Evolutionary conservation across 345 rosid species (phyloP).

Genomic region (Gossypium rotundifolium): DNA sequence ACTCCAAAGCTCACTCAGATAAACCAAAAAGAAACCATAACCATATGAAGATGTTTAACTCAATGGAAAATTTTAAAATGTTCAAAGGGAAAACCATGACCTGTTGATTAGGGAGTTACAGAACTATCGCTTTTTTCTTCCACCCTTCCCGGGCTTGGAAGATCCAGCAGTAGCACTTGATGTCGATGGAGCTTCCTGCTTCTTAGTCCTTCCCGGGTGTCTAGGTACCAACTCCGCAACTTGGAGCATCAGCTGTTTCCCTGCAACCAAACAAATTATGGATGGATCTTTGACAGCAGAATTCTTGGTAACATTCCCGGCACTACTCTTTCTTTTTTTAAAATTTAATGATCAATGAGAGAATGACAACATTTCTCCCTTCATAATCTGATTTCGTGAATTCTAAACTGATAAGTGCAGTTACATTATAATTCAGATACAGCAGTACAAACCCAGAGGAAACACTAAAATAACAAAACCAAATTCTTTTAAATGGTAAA

Average conservation of each 20-base stretch:
- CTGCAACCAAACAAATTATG: slow-evolving; percentile 36
- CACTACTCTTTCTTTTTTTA: too few relatives aligned
- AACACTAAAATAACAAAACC: neutral
- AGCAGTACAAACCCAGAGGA: neutral
- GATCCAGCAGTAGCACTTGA: slow-evolving; percentile 33
- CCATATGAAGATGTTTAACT: neutral
- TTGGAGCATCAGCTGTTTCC: slow-evolving; percentile 82
- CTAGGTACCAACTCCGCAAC: slow-evolving; percentile 84
- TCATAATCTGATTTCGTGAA: neutral
- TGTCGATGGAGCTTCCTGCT: slow-evolving; percentile 65
- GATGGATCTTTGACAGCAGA: neutral
- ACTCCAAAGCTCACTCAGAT: neutral
- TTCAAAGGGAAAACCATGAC: neutral
- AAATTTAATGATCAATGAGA: neutral
- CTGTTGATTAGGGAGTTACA: neutral
- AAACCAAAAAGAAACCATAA: too few relatives aligned
- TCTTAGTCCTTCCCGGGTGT: slow-evolving; percentile 81
- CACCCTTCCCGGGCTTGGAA: slow-evolving; percentile 72
- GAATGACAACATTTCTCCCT: neutral
- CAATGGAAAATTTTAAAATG: neutral
- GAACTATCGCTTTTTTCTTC: slow-evolving; percentile 75
- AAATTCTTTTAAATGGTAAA: too few relatives aligned
- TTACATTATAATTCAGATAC: neutral
- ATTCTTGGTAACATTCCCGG: neutral
- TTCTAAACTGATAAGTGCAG: neutral